Base-by-base conservation (phyloP, 176 grass and related monocot genomes). In the Rhynchospora pubera region DNA sequence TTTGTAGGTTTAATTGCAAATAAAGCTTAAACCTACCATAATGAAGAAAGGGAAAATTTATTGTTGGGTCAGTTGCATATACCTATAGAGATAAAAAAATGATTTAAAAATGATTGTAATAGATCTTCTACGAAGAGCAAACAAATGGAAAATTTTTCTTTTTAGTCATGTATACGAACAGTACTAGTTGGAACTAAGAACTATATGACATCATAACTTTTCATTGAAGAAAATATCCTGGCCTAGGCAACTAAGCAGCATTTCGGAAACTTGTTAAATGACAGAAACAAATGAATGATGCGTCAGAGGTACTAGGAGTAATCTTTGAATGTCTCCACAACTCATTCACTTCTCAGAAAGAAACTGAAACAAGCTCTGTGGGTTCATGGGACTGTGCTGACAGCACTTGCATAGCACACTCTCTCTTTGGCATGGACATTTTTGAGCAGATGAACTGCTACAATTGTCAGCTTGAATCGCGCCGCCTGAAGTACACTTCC, bases 261-360 rank as follows among this genome's bases (percentile, higher is more conserved):
- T 71, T 71, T 46, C n/a, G 46, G 21, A 71, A n/a, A 28, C 10
- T 18, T 77, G 6, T 77, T 77, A 14, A 39, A 56, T 55, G 28
- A 55, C 93, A 99, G 96, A 91, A 88, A 18, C 92, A 99, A 89
- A 99, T 99, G 96, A 99, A 99, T 83, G 96, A 99, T 90, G 96
- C 96, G 61, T 99, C 96, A 78, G 96, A 99, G 86, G 96, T 99
- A 69, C 62, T 99, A 73, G 92, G 81, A 43, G 96, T 93, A 56
- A 93, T 99, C 69, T 99, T 99, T 78, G 91, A 95, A 55, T 99
- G 93, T 63, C 79, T 99, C 85, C 96, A 99, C 52, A 99, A 91
- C 63, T 86, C 96, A 0, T 99, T 90, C 39, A 79, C 89, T 83
- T 88, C 89, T 79, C 65, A 9, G 71, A 59, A 64, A 84, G 91